Evolutionary conservation across 1,284 basidiomycete genomes (phyloP).

Genomic region (Marasmius tenuissimus): DNA sequence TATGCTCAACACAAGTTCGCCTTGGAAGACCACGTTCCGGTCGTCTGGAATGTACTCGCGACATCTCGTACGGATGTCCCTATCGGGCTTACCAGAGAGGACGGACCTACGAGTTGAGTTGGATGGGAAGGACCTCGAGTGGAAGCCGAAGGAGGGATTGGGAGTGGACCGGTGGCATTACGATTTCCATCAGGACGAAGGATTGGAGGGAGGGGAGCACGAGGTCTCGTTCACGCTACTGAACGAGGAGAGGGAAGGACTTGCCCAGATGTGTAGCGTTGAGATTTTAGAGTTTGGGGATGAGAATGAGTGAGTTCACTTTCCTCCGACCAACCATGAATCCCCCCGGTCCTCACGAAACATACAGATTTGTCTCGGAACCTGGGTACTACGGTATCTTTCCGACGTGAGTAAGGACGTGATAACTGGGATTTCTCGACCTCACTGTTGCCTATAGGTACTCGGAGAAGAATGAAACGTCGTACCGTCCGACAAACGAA

Average conservation of each 20-base stretch:
- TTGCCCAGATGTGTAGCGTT: slow-evolving; percentile 73
- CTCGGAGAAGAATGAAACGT: slow-evolving; percentile 58
- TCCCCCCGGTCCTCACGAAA: background rate
- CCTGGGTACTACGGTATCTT: slow-evolving; percentile 70
- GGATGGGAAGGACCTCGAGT: slow-evolving; percentile 59
- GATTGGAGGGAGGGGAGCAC: slow-evolving; percentile 50
- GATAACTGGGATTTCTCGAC: slow-evolving; percentile 5
- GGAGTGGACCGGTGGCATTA: slow-evolving; percentile 76
- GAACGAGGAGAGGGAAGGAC: slow-evolving; percentile 48
- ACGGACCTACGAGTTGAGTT: slow-evolving; percentile 60
- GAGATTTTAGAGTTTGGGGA: slow-evolving; percentile 79
- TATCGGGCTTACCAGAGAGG: slow-evolving; percentile 69
- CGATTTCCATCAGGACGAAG: slow-evolving; percentile 44
- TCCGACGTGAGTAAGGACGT: slow-evolving; percentile 57
- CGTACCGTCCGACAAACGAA: slow-evolving; percentile 79
- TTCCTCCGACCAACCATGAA: background rate
- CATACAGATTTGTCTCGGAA: slow-evolving; percentile 60
- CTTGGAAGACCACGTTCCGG: slow-evolving; percentile 62
- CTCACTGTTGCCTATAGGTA: slow-evolving; percentile 38
- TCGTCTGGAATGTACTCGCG: slow-evolving; percentile 67
- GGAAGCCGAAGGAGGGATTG: slow-evolving; percentile 55
- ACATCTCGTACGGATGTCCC: slow-evolving; percentile 69
- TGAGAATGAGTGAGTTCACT: slow-evolving; percentile 48
- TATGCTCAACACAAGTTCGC: slow-evolving; percentile 57
- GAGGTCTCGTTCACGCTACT: slow-evolving; percentile 58